Evolutionary conservation across 176 grass and related monocot genomes (phyloP).

Genomic region (Eleusine indica): DNA sequence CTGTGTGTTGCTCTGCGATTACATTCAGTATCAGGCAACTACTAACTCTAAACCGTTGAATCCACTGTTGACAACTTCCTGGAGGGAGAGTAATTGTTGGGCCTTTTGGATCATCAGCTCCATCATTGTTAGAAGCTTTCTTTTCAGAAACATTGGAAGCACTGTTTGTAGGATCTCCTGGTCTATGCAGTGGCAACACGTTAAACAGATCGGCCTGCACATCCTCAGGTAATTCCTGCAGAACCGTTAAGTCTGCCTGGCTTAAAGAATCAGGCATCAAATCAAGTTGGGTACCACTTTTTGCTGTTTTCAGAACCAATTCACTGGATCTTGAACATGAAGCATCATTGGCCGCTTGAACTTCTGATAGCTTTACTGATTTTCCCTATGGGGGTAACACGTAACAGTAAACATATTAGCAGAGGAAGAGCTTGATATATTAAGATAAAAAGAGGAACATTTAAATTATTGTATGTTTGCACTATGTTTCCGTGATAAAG

Average conservation of each 20-base stretch:
- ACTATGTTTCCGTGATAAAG: conserved; percentile 17
- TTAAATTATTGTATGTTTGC: conserved; percentile 16
- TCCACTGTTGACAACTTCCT: conserved; percentile 60
- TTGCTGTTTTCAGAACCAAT: conserved; percentile 21
- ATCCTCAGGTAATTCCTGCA: conserved; percentile 76
- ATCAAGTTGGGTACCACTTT: conserved; percentile 44
- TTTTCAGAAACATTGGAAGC: conserved; percentile 36
- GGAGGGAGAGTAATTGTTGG: conserved; percentile 25
- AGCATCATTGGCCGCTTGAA: conserved; percentile 44
- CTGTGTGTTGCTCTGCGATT: conserved; percentile 46
- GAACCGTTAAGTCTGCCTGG: conserved; percentile 66
- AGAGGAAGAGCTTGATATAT: conserved; percentile 15
- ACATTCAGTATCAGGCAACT: conserved; percentile 56
- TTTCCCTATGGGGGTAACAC: conserved; percentile 31
- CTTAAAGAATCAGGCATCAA: conserved; percentile 77
- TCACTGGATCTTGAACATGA: conserved; percentile 57
- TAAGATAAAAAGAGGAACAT: conserved; percentile 16
- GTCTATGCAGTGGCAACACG: conserved; percentile 60
- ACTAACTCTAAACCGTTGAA: conserved; percentile 58
- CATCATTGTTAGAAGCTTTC: conserved; percentile 26
- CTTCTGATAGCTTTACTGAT: conserved; percentile 33
- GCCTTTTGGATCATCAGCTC: conserved; percentile 38
- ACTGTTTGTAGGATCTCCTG: conserved; percentile 40
- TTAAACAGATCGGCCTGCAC: conserved; percentile 68
- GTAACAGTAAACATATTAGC: conserved; percentile 35